These are phyloP conservation scores for Mycena sp. DNA, from an alignment of 1,284 basidiomycete species.

Conservation along the genomic window DNA sequence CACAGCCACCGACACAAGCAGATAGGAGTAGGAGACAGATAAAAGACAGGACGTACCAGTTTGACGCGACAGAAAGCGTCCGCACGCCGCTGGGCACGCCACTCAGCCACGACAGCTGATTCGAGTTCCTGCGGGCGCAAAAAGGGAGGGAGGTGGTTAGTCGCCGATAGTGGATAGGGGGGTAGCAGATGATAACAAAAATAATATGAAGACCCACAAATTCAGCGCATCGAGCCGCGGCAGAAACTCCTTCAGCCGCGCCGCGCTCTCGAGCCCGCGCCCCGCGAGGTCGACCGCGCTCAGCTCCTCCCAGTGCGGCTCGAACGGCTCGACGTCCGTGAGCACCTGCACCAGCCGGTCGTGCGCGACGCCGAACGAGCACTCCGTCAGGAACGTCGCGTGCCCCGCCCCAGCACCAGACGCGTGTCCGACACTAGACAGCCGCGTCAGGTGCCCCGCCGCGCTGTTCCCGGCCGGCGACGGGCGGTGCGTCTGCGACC, in stretches of 20 bases:
- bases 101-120: conserved; percentile 87
- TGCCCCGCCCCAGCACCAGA: too few species aligned
- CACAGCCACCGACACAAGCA: neutral
- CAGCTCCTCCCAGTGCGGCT: conserved; percentile 93
- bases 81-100: conserved; percentile 84
- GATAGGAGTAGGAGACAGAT: neutral
- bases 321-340: conserved; percentile 95
- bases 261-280: conserved; percentile 88
- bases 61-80: conserved; percentile 83
- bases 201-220: conserved; percentile 65
- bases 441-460: too few species aligned
- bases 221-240: conserved; percentile 85
- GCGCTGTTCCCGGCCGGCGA: too few species aligned
- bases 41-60: conserved; percentile 71
- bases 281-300: conserved; percentile 80
- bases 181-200: neutral
- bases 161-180: conserved; percentile 29
- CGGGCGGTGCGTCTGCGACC: too few species aligned
- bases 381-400: conserved; percentile 93
- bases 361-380: conserved; percentile 93
- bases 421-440: too few species aligned
- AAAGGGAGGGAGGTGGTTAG: conserved; percentile 8
- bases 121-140: conserved; percentile 69
- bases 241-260: conserved; percentile 93
- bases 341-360: conserved; percentile 92